Evolutionary conservation across 768 basidiomycete species (phyloP), one percentile per base, ranked within the genome.

Genomic region (Lactarius sanguifluus): DNA sequence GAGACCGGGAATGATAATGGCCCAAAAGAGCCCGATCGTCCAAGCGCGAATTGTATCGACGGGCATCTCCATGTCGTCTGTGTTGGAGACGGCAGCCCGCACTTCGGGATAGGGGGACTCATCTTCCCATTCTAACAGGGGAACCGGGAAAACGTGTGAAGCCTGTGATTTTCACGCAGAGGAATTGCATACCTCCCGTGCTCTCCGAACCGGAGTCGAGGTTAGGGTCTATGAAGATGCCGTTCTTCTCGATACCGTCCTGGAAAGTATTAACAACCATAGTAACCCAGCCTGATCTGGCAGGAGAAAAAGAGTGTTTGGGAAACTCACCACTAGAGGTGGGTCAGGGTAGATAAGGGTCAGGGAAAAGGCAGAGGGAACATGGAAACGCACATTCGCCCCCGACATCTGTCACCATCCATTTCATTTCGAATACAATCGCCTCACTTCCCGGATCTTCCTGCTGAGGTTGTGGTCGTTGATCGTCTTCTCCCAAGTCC

Each of bases 31-130:
- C 58, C 95, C 94, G 56, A 96, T 80, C 7, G 82, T 76, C 89
- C 89, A 91, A 3, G 85, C 82, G 40, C 91, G 86, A 52, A 92
- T 54, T 0, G 90, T 91, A 41, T 79, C 79, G 9, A 82, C 83
- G 9, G 85, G 83, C 66, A 90, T 85, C 52, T 78, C 77, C 41
- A 83, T 82, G 74, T 90, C 89, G 72, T 91, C 90, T 3, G 86
- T 87, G 72, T 87, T 88, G 61, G 87, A 83, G 23, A 89, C 88
- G 56, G 90, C 89, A 9, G 88, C 86, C 55, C 90, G 85, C 15
- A 91, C 90, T 74, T 94, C 92, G 7, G 89, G 90, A 73, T 94
- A 94, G 5, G 92, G 92, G 3, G 90, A 92, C 74, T 93, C 92
- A 69, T 92, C 89, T 73, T 83, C 83, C 70, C 70, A 71, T 45